Conservation (phyloP, 2,329 filamentous ascomycete species). For the Aaosphaeria arxii region DNA sequence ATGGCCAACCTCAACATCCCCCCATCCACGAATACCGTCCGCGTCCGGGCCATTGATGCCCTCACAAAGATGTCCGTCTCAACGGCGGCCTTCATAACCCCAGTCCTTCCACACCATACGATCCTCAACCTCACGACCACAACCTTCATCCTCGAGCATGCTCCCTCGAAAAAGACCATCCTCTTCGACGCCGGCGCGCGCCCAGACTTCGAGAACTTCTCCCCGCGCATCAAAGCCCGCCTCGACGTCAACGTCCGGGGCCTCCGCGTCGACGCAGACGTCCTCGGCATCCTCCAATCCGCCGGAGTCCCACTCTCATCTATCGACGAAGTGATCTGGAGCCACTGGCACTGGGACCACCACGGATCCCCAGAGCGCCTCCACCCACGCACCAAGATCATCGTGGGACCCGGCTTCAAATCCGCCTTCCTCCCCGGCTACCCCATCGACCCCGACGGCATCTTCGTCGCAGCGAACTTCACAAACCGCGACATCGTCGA, state of each 20-base stretch:
- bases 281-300: conserved; percentile 19
- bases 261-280: conserved; percentile 10
- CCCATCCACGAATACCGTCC: conserved; percentile 3
- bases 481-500: conserved; percentile 5
- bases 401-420: conserved; percentile 55
- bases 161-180: conserved; percentile 4
- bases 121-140: conserved; percentile 9
- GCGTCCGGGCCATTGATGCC: conserved; percentile 11
- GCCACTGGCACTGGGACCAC: conserved; percentile 51
- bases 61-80: conserved; percentile 10
- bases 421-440: conserved; percentile 46
- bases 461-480: conserved; percentile 11
- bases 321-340: conserved; percentile 40
- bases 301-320: conserved; percentile 9
- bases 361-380: conserved; percentile 50
- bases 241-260: conserved; percentile 12
- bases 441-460: conserved; percentile 28
- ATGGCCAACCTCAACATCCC: conserved; percentile 7
- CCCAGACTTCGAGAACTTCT: conserved; percentile 15
- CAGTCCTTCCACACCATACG: conserved; percentile 6
- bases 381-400: conserved; percentile 41
- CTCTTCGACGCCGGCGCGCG: conserved; percentile 12
- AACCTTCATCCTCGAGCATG: conserved; percentile 10
- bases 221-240: conserved; percentile 7
- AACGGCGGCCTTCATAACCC: conserved; percentile 10